Conservation (phyloP, 257 asterid genomes). For the Scutellaria baicalensis region DNA sequence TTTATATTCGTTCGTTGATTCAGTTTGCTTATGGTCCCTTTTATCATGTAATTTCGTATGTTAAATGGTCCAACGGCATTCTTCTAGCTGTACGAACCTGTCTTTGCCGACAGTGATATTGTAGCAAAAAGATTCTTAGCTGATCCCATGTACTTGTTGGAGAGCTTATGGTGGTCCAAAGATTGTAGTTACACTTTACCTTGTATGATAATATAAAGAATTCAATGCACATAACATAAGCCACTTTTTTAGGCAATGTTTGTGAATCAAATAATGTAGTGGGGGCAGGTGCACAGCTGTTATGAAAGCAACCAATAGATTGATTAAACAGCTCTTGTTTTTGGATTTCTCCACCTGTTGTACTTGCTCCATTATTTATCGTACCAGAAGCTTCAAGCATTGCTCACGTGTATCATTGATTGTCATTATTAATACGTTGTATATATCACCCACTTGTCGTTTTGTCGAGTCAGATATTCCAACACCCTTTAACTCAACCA, state of each 20-base stretch:
- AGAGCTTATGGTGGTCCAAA: neutral
- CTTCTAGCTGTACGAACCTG: neutral
- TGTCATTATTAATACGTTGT: too few species aligned
- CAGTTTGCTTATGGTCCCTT: neutral
- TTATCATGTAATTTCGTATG: neutral
- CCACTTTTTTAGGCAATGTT: neutral
- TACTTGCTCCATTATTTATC: too few species aligned
- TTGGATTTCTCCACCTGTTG: too few species aligned
- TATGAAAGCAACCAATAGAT: too few species aligned
- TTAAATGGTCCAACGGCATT: too few species aligned
- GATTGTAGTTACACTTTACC: neutral
- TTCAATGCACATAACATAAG: neutral
- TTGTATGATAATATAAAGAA: neutral
- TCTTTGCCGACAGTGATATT: neutral
- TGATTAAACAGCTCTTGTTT: too few species aligned
- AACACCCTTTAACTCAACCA: too few species aligned
- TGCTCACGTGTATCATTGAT: too few species aligned
- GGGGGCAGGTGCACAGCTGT: neutral
- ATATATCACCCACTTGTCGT: too few species aligned
- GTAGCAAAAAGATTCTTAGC: neutral
- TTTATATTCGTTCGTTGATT: conserved; percentile 16
- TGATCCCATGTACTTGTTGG: too few species aligned
- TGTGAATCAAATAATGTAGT: neutral
- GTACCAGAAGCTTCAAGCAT: too few species aligned
- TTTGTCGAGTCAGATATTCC: too few species aligned